These are phyloP conservation scores for Ganoderma sinense DNA, from an alignment of 1,284 basidiomycete genomes.

Conservation along the genomic window DNA sequence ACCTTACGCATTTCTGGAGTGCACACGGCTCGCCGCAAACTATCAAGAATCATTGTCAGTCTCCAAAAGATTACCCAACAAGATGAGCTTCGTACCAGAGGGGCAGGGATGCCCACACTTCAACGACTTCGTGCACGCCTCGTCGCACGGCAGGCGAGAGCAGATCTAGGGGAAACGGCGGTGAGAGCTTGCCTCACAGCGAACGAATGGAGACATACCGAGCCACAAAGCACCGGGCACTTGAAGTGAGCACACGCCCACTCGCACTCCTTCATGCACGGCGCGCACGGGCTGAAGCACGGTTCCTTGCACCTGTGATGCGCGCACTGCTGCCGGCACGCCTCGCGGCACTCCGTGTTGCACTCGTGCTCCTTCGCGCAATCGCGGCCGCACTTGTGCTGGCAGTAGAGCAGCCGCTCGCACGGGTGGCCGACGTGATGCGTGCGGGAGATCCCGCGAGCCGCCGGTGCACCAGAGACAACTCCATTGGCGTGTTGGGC, in stretches of 20 bases:
- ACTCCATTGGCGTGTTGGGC: constrained; percentile 15
- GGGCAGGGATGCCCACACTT: constrained; percentile 71
- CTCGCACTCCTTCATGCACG: constrained; percentile 67
- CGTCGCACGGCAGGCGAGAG: constrained; percentile 71
- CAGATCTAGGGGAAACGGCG: constrained; percentile 57
- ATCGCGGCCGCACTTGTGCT: constrained; percentile 58
- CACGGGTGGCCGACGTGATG: constrained; percentile 60
- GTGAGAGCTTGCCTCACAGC: neutral
- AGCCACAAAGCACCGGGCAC: constrained; percentile 76
- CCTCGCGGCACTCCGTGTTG: constrained; percentile 50
- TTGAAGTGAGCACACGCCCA: constrained; percentile 62
- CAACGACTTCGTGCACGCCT: constrained; percentile 56
- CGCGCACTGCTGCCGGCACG: constrained; percentile 64
- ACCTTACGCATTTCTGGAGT: constrained; percentile 61
- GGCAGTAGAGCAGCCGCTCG: constrained; percentile 61
- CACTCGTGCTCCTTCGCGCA: constrained; percentile 63
- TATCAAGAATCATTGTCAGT: constrained; percentile 31
- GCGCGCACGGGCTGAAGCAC: constrained; percentile 67
- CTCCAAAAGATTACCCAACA: neutral
- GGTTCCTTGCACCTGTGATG: constrained; percentile 55
- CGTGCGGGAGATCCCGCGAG: constrained; percentile 35
- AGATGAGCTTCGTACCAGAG: constrained; percentile 54
- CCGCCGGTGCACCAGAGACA: neutral
- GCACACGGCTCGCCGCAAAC: constrained; percentile 76
- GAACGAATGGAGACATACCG: constrained; percentile 51